Base-by-base conservation (phyloP, 331 rosid genomes). In the Ulmus americana region DNA sequence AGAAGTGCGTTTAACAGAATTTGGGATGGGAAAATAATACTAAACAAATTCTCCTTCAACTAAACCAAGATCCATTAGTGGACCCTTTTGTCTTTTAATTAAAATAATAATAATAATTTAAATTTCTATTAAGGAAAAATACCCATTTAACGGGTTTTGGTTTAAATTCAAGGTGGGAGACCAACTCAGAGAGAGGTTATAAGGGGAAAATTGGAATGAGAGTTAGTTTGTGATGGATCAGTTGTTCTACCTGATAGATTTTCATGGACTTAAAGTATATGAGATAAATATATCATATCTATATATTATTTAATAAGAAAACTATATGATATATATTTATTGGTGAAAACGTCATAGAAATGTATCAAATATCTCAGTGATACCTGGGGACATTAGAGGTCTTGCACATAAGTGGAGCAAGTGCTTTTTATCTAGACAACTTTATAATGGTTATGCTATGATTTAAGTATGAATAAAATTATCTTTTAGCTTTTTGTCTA, bases 1-100 rank as follows among this genome's bases (percentile, higher is more conserved):
- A 45, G 77, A 82, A 84, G 86, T 79, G 78, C 74, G 83, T 80
- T 85, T 85, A 75, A 84, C 86, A 66, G 80, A 84, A 77, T 69
- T 81, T 13, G 8, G 7, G 13, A 10, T 18, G 3, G 12, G 10
- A 45, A 68, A 60, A n/a, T 15, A 68, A 52, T 8, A 53, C 11
- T 10, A 50, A 12, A 18, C 22, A 22, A 35, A 44, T 0, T 10
- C 8, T 47, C 28, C 22, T 42, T 63, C 45, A 42, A 54, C 55
- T 63, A 42, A 13, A 45, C 59, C 44, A 55, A 53, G 39, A 71
- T 65, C 45, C 56, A 64, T 42, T 55, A 59, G 70, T 40, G 70
- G 70, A 55, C 72, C 67, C 59, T 43, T 48, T 39, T 62, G 63
- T 48, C 56, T 16, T 28, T 28, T 28, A 28, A 28, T 28, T 28